Base-by-base conservation (phyloP, 2,329 filamentous ascomycete species). In the Podosphaera aphanis region DNA sequence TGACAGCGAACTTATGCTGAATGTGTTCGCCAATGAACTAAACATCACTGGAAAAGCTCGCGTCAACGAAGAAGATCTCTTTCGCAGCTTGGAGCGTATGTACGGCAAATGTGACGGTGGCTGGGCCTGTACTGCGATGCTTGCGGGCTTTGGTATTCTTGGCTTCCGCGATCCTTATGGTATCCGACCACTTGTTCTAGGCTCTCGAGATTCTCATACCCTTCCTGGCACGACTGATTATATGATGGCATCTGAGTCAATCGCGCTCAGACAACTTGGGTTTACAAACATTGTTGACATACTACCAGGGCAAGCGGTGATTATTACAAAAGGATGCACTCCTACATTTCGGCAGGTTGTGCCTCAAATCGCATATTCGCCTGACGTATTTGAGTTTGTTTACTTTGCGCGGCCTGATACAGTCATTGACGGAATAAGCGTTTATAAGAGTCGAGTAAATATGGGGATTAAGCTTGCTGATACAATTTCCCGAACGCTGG, bases 241-340 rank as follows among this genome's bases (percentile, higher is more conserved):
- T 65, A 84, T 93, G 71, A 74, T 93, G 66, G 83, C 84, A 1
- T 93, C 84, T 0, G 85, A 93, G 62, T 88, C 80, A 7, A 77
- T 93, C 43, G 85, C 84, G 7, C 66, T 93, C 41, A 72, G 72
- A 40, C 83, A 92, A 60, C 76, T 88, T 42, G 83, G 83, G 15
- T 93, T 90, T 64, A 67, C 62, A 29, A 68, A 84, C 57, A 78
- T 92, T 54, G 63, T 70, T 35, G 81, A 93, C 56, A 81, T 93
- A 51, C 64, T 78, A 46, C 84, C 85, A 0, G 85, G 86, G 19
- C 73, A 93, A 63, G 84, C 83, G 2, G 83, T 92, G 50, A 84
- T 92, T 57, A 77, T 92, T 50, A 68, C 79, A 56, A 92, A 92
- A 63, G 83, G 83, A 36, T 68, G 72, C 43, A 66, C 68, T 46